Conservation (phyloP, 305 asterid genomes). For the Striga hermonthica region DNA sequence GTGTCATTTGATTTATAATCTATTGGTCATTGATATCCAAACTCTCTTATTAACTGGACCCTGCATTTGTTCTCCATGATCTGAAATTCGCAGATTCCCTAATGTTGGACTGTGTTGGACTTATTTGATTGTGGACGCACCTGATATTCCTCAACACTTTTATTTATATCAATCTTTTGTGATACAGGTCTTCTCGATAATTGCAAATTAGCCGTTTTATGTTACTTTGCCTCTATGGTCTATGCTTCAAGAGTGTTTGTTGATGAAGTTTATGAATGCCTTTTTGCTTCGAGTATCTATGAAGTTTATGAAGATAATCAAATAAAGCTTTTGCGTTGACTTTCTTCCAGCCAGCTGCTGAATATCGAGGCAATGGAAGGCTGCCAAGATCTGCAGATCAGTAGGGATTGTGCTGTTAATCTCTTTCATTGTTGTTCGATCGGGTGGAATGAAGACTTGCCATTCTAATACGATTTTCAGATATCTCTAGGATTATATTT, state of each 20-base stretch:
- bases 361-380: slow-evolving; percentile 28
- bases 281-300: no score
- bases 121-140: not conserved
- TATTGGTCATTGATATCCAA: no score
- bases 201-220: no score
- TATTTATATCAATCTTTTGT: not conserved
- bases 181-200: not conserved
- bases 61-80: no score
- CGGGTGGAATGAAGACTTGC: slow-evolving; percentile 20
- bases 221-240: no score
- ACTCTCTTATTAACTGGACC: no score
- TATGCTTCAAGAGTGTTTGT: no score
- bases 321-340: not conserved
- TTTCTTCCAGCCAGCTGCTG: slow-evolving; percentile 28
- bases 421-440: slow-evolving; percentile 38
- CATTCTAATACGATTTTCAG: slow-evolving; percentile 27
- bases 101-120: no score
- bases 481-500: slow-evolving; percentile 25
- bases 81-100: no score
- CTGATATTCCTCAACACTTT: no score
- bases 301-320: slow-evolving; percentile 13
- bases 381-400: slow-evolving; percentile 31
- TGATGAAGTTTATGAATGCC: no score
- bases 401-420: slow-evolving; percentile 42
- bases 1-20: no score